These are phyloP conservation scores for Salix caprea DNA, from an alignment of 345 rosid genomes.

Conservation along the genomic window DNA sequence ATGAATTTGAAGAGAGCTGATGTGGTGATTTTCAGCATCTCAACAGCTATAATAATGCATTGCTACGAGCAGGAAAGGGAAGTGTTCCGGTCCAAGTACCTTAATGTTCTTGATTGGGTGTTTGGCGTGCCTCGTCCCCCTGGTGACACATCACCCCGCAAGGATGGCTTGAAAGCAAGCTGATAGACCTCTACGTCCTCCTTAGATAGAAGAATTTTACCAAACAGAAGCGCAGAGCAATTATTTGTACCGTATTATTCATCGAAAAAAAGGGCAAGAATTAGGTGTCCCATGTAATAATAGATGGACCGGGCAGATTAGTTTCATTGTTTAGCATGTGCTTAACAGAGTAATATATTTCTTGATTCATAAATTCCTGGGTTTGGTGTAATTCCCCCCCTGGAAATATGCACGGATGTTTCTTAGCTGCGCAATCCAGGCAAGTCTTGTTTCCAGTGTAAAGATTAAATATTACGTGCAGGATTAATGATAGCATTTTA, in stretches of 20 bases:
- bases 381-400: neutral
- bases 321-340: neutral
- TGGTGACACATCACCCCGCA: constrained; percentile 49
- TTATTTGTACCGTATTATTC: too few relatives aligned
- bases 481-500: neutral
- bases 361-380: neutral
- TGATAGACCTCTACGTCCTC: neutral
- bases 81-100: constrained; percentile 86
- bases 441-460: neutral
- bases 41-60: constrained; percentile 89
- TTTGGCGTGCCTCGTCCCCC: constrained; percentile 78
- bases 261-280: too few relatives aligned
- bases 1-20: constrained; percentile 68
- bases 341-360: neutral
- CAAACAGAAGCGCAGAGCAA: too few relatives aligned
- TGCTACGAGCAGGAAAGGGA: constrained; percentile 93
- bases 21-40: constrained; percentile 75
- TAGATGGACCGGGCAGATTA: too few relatives aligned
- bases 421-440: neutral
- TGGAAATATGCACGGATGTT: neutral
- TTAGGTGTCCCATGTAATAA: too few relatives aligned
- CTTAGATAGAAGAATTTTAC: neutral
- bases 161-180: constrained; percentile 11
- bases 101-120: constrained; percentile 93
- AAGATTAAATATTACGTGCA: neutral